These are phyloP conservation scores for Daldinia loculata DNA, from an alignment of 495 filamentous ascomycete genomes.

Conservation along the genomic window DNA sequence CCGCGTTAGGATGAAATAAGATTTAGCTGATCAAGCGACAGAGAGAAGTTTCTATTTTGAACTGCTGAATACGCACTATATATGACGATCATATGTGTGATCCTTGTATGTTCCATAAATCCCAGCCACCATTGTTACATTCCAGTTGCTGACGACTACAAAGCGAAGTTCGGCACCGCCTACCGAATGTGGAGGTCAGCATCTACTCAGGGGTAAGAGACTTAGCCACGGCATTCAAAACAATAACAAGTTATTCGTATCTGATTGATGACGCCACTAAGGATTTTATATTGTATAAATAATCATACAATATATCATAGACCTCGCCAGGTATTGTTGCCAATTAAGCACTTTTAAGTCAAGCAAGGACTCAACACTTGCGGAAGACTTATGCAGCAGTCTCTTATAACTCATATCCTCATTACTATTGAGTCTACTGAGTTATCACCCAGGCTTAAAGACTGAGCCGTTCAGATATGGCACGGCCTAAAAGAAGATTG, in stretches of 20 bases:
- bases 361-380: no score
- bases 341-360: no score
- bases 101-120: constrained; percentile 9
- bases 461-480: no score
- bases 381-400: no score
- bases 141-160: background rate
- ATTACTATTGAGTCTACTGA: no score
- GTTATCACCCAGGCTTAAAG: no score
- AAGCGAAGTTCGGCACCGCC: background rate
- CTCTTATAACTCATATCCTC: no score
- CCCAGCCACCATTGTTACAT: constrained; percentile 13
- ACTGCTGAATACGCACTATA: background rate
- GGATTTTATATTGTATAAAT: background rate
- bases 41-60: constrained; percentile 24
- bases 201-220: background rate
- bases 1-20: background rate
- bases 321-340: background rate
- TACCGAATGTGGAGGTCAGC: background rate
- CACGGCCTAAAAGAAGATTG: background rate
- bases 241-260: background rate
- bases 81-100: background rate
- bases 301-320: background rate
- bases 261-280: background rate
- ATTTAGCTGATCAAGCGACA: no score
- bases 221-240: background rate